A percentile compares a stretch with the other conserved stretches of the same genome.
These are phyloP conservation scores for Metroxylon sagu DNA, from an alignment of 176 grass and related monocot species.

Conservation along the genomic window DNA sequence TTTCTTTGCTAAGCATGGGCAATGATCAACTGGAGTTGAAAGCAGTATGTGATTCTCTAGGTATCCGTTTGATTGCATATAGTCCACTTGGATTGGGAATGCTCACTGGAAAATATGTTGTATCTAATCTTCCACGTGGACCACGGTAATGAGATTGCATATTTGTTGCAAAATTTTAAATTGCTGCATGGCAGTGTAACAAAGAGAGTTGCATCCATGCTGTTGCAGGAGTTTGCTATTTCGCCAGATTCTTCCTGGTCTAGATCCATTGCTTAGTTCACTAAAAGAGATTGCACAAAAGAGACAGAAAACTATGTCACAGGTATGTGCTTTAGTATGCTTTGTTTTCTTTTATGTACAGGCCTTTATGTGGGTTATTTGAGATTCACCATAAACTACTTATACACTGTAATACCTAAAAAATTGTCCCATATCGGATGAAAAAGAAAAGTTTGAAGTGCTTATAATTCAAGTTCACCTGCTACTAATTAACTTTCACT, in stretches of 20 bases:
- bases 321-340: slow-evolving; percentile 23
- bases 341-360: neutral
- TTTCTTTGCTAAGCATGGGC: slow-evolving; percentile 77
- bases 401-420: too few relatives aligned
- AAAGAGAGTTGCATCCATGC: too few relatives aligned
- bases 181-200: neutral
- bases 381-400: too few relatives aligned
- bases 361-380: too few relatives aligned
- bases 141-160: slow-evolving; percentile 39
- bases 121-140: slow-evolving; percentile 61
- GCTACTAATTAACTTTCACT: too few relatives aligned
- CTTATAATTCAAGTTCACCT: too few relatives aligned
- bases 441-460: too few relatives aligned
- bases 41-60: slow-evolving; percentile 64
- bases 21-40: slow-evolving; percentile 81
- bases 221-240: slow-evolving; percentile 62
- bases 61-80: slow-evolving; percentile 70
- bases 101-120: slow-evolving; percentile 67
- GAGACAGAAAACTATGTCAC: slow-evolving; percentile 87
- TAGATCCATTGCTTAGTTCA: slow-evolving; percentile 55
- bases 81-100: slow-evolving; percentile 85
- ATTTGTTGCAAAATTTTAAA: neutral
- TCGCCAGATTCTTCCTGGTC: slow-evolving; percentile 81
- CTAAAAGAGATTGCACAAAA: slow-evolving; percentile 43
- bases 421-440: too few relatives aligned